Evolutionary conservation across 2,329 filamentous ascomycete genomes (phyloP).

Genomic region (Sporothrix curviconia): DNA sequence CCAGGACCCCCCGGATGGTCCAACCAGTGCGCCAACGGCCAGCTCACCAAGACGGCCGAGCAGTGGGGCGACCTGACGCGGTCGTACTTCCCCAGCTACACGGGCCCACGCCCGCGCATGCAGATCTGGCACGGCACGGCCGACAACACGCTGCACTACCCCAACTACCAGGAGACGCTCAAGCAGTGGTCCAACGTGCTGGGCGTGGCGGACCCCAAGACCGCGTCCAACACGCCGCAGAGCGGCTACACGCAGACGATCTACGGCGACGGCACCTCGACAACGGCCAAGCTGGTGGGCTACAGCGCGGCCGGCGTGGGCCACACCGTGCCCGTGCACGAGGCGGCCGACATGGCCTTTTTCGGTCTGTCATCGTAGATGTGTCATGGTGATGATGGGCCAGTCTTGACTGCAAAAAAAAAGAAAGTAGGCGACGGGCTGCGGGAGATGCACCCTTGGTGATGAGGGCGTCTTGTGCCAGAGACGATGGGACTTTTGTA

Average conservation of each 20-base stretch:
- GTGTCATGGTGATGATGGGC: not conserved
- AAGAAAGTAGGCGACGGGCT: not conserved
- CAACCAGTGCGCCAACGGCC: slow-evolving; percentile 46
- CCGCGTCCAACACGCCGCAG: slow-evolving; percentile 28
- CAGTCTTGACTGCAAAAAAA: too few relatives aligned
- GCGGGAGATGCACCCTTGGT: not conserved
- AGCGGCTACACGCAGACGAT: slow-evolving; percentile 33
- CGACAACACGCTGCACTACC: slow-evolving; percentile 32
- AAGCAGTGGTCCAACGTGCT: slow-evolving; percentile 44
- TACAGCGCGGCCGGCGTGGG: slow-evolving; percentile 26
- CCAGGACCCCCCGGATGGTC: slow-evolving; percentile 42
- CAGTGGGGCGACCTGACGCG: slow-evolving; percentile 36
- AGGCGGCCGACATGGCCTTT: slow-evolving; percentile 24
- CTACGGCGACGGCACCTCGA: slow-evolving; percentile 27
- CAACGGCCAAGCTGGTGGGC: slow-evolving; percentile 24
- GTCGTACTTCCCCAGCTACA: slow-evolving; percentile 47
- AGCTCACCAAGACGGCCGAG: slow-evolving; percentile 34
- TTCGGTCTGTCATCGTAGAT: slow-evolving; percentile 21
- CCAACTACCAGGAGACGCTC: slow-evolving; percentile 35
- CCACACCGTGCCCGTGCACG: slow-evolving; percentile 26
- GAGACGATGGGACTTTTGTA: not conserved
- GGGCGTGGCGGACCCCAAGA: slow-evolving; percentile 27
- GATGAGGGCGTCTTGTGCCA: too few relatives aligned
- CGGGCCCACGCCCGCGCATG: slow-evolving; percentile 35
- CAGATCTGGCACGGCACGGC: slow-evolving; percentile 32